phyloP scores from a whole-genome alignment of 257 asterid genomes.

The Solanum dulcamara region DNA sequence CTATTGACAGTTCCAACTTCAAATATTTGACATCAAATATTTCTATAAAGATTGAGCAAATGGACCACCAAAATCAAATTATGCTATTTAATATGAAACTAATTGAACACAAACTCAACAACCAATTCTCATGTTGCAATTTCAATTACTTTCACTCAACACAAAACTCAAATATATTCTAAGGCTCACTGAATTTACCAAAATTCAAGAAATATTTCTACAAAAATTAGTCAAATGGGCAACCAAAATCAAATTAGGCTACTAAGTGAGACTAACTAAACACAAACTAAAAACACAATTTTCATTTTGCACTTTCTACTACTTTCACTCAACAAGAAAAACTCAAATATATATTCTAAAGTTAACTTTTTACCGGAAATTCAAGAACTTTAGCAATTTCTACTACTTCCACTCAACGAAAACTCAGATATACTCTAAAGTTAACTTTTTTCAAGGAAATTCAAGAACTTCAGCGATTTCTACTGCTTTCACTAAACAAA shows the following conservation, averaged over 20 bases:
- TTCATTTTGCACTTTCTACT: not conserved
- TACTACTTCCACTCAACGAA: not conserved
- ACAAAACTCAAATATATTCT: not conserved
- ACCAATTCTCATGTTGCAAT: not conserved
- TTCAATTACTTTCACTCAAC: not conserved
- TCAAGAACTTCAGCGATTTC: not conserved
- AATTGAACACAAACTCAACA: not conserved
- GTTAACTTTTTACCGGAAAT: constrained; percentile 43
- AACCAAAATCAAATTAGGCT: not conserved
- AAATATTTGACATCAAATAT: not conserved
- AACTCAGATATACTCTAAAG: not conserved
- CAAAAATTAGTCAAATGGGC: not conserved
- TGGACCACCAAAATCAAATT: not conserved
- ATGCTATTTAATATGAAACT: not conserved
- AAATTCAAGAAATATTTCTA: not conserved
- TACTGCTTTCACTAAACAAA: not conserved
- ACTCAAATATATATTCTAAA: not conserved
- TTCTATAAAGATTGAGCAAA: not conserved
- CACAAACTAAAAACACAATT: not conserved
- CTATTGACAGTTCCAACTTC: not conserved
- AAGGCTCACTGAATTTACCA: not conserved
- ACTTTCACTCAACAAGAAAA: not conserved
- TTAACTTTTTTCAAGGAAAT: constrained; percentile 38
- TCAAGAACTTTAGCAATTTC: not conserved
- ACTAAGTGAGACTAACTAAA: not conserved